phyloP scores from a whole-genome alignment of 371 early-diverging fungal species.

The Rhizomucor pusillus region DNA sequence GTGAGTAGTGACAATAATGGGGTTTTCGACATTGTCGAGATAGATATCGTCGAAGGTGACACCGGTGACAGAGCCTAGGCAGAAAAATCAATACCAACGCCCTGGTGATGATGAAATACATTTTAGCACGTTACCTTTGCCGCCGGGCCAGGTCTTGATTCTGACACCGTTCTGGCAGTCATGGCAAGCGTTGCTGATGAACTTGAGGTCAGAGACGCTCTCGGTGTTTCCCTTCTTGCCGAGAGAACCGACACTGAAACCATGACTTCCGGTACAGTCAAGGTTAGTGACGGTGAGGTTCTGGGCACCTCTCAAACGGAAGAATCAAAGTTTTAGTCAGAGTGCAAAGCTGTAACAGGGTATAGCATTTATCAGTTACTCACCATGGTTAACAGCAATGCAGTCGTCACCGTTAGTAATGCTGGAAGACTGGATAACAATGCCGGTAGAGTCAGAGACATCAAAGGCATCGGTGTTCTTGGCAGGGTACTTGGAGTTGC shows the following conservation, averaged over 20 bases:
- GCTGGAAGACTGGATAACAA: slow-evolving; percentile 18
- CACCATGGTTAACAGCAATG: slow-evolving; percentile 28
- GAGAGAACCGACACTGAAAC: slow-evolving; percentile 37
- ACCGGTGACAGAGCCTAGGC: slow-evolving; percentile 9
- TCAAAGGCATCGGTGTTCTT: slow-evolving; percentile 39
- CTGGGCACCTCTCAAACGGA: slow-evolving; percentile 9
- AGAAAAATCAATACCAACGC: background rate
- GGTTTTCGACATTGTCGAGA: slow-evolving; percentile 22
- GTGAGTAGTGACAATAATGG: slow-evolving; percentile 24
- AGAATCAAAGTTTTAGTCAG: background rate
- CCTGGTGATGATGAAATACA: background rate
- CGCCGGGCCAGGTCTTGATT: slow-evolving; percentile 31
- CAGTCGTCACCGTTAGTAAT: slow-evolving; percentile 33
- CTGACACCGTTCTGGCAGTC: slow-evolving; percentile 38
- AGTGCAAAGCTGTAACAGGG: background rate
- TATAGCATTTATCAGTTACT: background rate
- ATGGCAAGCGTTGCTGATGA: slow-evolving; percentile 20
- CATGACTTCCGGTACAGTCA: slow-evolving; percentile 28
- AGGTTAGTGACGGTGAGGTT: slow-evolving; percentile 24
- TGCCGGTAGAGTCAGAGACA: slow-evolving; percentile 22
- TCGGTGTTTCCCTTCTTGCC: slow-evolving; percentile 28
- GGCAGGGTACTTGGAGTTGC: slow-evolving; percentile 16
- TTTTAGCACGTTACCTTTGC: slow-evolving; percentile 9
- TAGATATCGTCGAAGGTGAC: slow-evolving; percentile 17
- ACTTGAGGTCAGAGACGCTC: slow-evolving; percentile 19